These are phyloP conservation scores for Lanzia echinophila DNA, from an alignment of 2,329 filamentous ascomycete genomes.

Conservation along the genomic window DNA sequence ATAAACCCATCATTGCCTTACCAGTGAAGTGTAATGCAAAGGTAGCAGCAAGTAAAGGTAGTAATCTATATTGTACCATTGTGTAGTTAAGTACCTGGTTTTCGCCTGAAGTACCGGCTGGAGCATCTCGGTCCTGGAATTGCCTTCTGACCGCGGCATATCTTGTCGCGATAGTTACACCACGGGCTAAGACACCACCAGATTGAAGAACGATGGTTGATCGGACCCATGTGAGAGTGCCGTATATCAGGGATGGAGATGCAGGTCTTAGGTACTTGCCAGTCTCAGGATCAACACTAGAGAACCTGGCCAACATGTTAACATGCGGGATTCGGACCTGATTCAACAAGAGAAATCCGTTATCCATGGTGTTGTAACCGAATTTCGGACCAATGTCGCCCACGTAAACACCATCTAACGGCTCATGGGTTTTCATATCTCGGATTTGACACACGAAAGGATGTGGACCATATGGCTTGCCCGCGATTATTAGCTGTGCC, in stretches of 20 bases:
- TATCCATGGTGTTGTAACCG: constrained; percentile 77
- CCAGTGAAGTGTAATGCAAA: constrained; percentile 78
- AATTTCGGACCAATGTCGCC: constrained; percentile 79
- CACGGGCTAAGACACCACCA: constrained; percentile 63
- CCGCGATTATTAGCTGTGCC: constrained; percentile 64
- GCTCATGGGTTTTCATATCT: constrained; percentile 62
- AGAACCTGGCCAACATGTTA: constrained; percentile 68
- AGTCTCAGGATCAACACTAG: constrained; percentile 59
- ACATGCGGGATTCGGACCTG: constrained; percentile 67
- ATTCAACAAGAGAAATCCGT: constrained; percentile 73
- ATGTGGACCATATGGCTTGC: constrained; percentile 66
- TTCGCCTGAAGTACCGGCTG: constrained; percentile 51
- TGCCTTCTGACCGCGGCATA: constrained; percentile 70
- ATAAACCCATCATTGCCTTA: constrained; percentile 67
- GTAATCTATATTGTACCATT: constrained; percentile 68
- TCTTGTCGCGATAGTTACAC: constrained; percentile 70
- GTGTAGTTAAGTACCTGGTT: constrained; percentile 75
- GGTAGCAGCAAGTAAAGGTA: constrained; percentile 65
- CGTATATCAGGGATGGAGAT: constrained; percentile 63
- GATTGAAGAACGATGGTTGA: constrained; percentile 68
- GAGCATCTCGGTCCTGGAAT: constrained; percentile 68
- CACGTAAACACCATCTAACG: constrained; percentile 62
- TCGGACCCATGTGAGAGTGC: constrained; percentile 69
- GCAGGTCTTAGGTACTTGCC: constrained; percentile 61
- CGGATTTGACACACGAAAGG: constrained; percentile 73